Conservation (phyloP, 495 filamentous ascomycete genomes). For the Trichodelitschia bisporula region DNA sequence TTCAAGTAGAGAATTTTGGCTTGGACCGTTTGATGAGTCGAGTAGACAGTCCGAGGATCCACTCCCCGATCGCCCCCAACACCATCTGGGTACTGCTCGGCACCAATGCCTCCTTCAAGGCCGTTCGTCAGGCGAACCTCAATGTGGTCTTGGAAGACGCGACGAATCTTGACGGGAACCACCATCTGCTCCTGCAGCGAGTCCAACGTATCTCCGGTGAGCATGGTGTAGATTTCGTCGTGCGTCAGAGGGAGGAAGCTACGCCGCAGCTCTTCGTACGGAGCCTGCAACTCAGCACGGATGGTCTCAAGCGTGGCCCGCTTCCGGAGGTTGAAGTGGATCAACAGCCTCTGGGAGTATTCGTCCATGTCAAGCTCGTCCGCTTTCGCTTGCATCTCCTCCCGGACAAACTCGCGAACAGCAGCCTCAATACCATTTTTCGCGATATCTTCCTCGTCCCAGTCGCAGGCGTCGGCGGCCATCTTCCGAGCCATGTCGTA, state of each 20-base stretch:
- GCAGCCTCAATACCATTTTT: conserved; percentile 73
- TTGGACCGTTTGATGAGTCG: conserved; percentile 55
- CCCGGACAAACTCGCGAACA: conserved; percentile 74
- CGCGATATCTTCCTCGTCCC: conserved; percentile 93
- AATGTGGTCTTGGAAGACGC: conserved; percentile 73
- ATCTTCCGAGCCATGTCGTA: conserved; percentile 95
- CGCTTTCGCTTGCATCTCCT: conserved; percentile 78
- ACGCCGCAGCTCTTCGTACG: conserved; percentile 82
- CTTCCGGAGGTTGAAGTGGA: conserved; percentile 78
- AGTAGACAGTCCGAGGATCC: conserved; percentile 27
- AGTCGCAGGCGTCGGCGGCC: conserved; percentile 84
- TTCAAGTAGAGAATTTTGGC: conserved; percentile 74
- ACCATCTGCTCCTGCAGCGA: conserved; percentile 73
- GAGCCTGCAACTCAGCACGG: conserved; percentile 69
- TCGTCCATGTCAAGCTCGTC: conserved; percentile 91
- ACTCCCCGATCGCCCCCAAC: conserved; percentile 24
- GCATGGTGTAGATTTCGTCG: conserved; percentile 88
- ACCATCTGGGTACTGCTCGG: conserved; percentile 43
- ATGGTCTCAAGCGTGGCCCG: conserved; percentile 92
- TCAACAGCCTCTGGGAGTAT: conserved; percentile 87
- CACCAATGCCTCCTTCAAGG: conserved; percentile 63
- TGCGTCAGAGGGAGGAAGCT: conserved; percentile 42
- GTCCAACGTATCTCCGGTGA: conserved; percentile 77
- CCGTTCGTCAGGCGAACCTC: conserved; percentile 86
- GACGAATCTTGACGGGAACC: conserved; percentile 64